Percentiles rank a stretch among this genome's conserved stretches.
Conservation (phyloP, 169 alveolate genomes). For the Cryptosporidium muris region DNA sequence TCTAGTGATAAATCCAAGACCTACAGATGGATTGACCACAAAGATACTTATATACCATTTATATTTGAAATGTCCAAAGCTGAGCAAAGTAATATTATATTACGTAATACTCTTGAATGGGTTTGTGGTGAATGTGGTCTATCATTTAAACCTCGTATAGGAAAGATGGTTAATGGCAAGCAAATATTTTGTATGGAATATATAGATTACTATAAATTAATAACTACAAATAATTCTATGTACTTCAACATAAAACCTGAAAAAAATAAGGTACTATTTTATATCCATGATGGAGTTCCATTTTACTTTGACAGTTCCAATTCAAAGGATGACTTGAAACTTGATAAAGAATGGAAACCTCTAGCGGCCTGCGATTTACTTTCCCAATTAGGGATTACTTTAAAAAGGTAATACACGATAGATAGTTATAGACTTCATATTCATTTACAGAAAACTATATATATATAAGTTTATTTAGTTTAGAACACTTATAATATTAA, state of each 20-base stretch:
- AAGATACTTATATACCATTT: background rate
- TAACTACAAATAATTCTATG: background rate
- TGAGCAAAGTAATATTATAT: conserved; percentile 11
- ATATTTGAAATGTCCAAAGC: background rate
- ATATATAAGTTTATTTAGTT: background rate
- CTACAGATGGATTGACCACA: conserved; percentile 19
- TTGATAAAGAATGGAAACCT: conserved; percentile 19
- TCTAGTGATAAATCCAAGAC: conserved; percentile 1
- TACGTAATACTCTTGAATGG: conserved; percentile 20
- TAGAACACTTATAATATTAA: background rate
- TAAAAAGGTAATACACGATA: too few relatives aligned
- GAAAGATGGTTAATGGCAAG: conserved; percentile 9
- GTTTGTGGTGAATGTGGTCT: conserved; percentile 31
- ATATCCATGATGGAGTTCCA: conserved; percentile 18
- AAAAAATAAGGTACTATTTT: background rate
- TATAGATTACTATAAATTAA: background rate
- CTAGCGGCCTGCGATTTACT: background rate
- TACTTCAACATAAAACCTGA: conserved; percentile 3
- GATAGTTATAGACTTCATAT: too few relatives aligned
- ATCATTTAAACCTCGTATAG: conserved; percentile 6
- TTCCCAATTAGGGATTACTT: too few relatives aligned
- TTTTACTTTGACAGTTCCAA: background rate
- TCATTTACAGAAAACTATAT: background rate
- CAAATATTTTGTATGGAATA: conserved; percentile 30
- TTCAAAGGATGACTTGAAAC: background rate